phyloP scores from a whole-genome alignment of 768 basidiomycete species.

The Suillus tomentosus region DNA sequence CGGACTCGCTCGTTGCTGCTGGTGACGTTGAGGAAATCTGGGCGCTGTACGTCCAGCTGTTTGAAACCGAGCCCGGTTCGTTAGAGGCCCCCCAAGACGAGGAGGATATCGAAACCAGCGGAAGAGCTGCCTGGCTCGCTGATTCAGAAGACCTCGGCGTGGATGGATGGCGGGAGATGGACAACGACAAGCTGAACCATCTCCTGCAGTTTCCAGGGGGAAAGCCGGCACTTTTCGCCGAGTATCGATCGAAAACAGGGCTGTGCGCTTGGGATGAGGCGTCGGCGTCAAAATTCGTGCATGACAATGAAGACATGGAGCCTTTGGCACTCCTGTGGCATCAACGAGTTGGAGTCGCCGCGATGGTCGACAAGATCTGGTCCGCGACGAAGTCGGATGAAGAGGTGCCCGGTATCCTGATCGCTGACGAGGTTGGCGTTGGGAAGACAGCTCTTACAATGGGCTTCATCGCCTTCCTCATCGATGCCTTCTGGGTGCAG shows the following conservation, averaged over 20 bases:
- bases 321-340: slow-evolving; percentile 24
- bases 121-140: background rate
- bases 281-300: background rate
- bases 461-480: slow-evolving; percentile 15
- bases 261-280: background rate
- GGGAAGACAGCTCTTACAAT: slow-evolving; percentile 18
- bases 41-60: background rate
- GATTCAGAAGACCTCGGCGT: background rate
- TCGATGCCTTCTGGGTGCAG: background rate
- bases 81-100: slow-evolving; percentile 1
- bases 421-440: slow-evolving; percentile 25
- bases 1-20: background rate
- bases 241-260: background rate
- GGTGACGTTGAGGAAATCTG: background rate
- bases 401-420: slow-evolving; percentile 13
- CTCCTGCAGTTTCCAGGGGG: background rate
- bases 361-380: slow-evolving; percentile 17
- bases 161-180: background rate
- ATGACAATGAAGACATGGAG: slow-evolving; percentile 3
- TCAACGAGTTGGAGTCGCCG: slow-evolving; percentile 21
- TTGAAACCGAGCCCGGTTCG: background rate
- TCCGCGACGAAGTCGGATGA: background rate
- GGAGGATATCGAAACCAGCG: background rate
- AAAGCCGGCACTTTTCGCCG: background rate
- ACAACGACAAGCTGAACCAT: background rate